Base-by-base conservation (phyloP, 2,329 filamentous ascomycete genomes). In the Stachybotrys chartarum region DNA sequence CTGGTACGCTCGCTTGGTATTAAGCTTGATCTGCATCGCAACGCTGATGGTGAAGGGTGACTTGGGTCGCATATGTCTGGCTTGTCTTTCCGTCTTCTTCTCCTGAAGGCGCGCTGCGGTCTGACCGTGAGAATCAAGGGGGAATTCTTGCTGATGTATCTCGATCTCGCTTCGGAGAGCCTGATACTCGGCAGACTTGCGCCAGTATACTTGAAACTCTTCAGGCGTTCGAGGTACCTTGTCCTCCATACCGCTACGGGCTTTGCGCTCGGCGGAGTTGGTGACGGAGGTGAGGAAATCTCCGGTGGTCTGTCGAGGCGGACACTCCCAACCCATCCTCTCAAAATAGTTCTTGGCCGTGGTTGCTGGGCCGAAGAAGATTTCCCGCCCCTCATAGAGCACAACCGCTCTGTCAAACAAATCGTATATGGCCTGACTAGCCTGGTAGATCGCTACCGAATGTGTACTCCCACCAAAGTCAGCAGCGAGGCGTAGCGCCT, bases 371-470 rank as follows among this genome's bases (percentile, higher is more conserved):
- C 85, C 85, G 60, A 84, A 88, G 70, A 79, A 88, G 54, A 86
- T 82, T 61, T 86, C 84, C 54, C 80, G 79, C 6, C 85, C 85
- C 59, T 86, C 81, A 63, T 87, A 85, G 2, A 88, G 75, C 1
- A 88, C 74, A 3, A 85, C 71, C 0, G 83, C 84, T 65, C 87
- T 87, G 69, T 88, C 84, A 60, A 88, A 87, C 2, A 82, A 66
- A 59, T 83, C 78, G 60, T 82, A 83, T 3, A 79, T 78, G 14
- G 73, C 67, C 58, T 83, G 78, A 30, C 78, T 78, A 2, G 84
- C 84, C 63, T 87, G 84, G 54, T 87, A 87, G 1, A 87, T 55
- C 1, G 63, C 60, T 16, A 65, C 61, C 6, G 59, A 55, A 0
- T 59, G 55, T 1, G 57, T 61, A 30, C 51, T 58, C 1, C 58